Conservation (phyloP, 352 stramenopile species). For the Globisporangium splendens region DNA sequence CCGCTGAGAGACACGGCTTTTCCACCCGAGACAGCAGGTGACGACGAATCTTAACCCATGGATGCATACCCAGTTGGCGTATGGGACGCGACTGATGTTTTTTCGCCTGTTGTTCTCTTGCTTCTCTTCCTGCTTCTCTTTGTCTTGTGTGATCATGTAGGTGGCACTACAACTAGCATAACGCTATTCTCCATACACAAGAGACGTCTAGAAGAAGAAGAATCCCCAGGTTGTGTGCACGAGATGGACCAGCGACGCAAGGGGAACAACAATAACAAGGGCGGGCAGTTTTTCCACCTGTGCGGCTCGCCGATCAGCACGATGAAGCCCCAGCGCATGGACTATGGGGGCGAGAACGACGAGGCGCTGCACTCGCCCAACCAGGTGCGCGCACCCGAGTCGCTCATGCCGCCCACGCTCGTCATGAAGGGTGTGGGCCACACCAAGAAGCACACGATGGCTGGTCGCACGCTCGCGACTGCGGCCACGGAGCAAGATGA, state of each 20-base stretch:
- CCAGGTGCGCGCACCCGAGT: constrained; percentile 30
- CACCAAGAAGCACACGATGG: constrained; percentile 17
- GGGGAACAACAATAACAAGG: constrained; percentile 6
- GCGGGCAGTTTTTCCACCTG: constrained; percentile 58
- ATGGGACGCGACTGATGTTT: not conserved
- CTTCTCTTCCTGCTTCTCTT: not conserved
- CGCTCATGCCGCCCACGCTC: constrained; percentile 22
- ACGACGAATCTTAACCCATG: not conserved
- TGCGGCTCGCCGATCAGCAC: constrained; percentile 80
- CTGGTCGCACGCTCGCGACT: constrained; percentile 9
- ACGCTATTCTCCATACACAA: not conserved
- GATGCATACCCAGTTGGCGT: not conserved
- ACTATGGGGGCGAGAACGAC: constrained; percentile 36
- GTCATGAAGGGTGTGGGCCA: constrained; percentile 27
- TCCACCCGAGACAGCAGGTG: not conserved
- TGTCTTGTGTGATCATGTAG: not conserved
- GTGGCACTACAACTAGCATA: not conserved
- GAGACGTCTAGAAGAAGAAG: not conserved
- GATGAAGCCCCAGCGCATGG: constrained; percentile 27
- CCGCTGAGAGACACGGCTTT: not conserved
- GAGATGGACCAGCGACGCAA: not conserved
- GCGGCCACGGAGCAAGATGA: constrained; percentile 23
- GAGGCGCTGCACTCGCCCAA: constrained; percentile 26
- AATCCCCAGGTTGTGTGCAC: not conserved
- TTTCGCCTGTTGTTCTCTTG: not conserved